phyloP scores from a whole-genome alignment of 78 protist species.

The Dictyostelium firmibasis region DNA sequence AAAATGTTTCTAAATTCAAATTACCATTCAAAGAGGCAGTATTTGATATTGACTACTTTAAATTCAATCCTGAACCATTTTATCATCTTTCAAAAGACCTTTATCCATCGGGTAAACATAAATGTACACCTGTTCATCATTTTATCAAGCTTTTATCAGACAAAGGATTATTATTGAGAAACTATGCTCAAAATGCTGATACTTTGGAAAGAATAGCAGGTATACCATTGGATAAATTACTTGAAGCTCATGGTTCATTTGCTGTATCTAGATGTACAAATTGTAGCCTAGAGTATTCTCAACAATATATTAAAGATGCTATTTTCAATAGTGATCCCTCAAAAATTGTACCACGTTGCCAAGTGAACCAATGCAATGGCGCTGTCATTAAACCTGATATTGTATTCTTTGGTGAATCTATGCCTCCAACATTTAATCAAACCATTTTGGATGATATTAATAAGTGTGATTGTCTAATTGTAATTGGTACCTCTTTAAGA shows the following conservation, averaged over 20 bases:
- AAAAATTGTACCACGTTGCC: neutral
- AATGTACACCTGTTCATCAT: constrained; percentile 90
- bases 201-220: constrained; percentile 91
- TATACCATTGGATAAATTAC: constrained; percentile 23
- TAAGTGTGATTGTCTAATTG: constrained; percentile 85
- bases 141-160: constrained; percentile 86
- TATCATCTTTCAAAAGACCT: constrained; percentile 88
- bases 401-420: constrained; percentile 91
- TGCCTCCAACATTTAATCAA: constrained; percentile 81
- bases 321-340: neutral
- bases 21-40: constrained; percentile 90
- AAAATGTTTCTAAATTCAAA: constrained; percentile 80
- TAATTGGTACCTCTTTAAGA: constrained; percentile 79
- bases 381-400: constrained; percentile 86
- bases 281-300: constrained; percentile 8
- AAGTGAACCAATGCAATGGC: neutral
- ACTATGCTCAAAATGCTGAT: constrained; percentile 97
- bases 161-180: constrained; percentile 84
- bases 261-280: constrained; percentile 55
- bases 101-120: constrained; percentile 77
- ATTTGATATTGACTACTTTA: constrained; percentile 82
- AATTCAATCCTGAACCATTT: constrained; percentile 89
- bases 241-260: constrained; percentile 94
- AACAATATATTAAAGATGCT: constrained; percentile 28
- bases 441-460: constrained; percentile 43